A percentile compares a stretch with the other conserved stretches of the same genome.
phyloP scores from a whole-genome alignment of 2,329 filamentous ascomycete species.

The Elsinoe australis region DNA sequence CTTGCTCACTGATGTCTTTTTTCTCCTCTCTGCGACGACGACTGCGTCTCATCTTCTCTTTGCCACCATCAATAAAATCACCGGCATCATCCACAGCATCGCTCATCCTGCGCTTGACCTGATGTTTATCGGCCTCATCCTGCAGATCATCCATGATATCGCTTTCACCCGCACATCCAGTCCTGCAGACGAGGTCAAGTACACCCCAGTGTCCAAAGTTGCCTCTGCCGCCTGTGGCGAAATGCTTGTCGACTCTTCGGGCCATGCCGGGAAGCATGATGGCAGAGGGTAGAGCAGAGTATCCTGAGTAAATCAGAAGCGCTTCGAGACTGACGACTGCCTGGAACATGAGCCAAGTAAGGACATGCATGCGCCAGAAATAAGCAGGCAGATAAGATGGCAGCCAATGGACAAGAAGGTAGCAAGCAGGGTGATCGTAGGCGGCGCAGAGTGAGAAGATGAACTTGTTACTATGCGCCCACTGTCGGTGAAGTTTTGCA shows the following conservation, averaged over 20 bases:
- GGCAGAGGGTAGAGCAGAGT: conserved; percentile 52
- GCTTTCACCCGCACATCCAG: conserved; percentile 40
- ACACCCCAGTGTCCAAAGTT: conserved; percentile 56
- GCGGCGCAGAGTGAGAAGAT: conserved; percentile 57
- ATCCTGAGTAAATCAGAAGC: conserved; percentile 59
- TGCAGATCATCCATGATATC: conserved; percentile 49
- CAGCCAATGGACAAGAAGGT: conserved; percentile 55
- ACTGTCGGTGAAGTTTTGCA: conserved; percentile 40
- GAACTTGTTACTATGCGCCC: conserved; percentile 52
- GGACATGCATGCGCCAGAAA: conserved; percentile 59
- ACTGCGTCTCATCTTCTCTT: conserved; percentile 6
- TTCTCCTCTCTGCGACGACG: not conserved
- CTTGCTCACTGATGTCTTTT: not conserved
- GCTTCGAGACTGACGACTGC: conserved; percentile 59
- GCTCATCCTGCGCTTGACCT: conserved; percentile 38
- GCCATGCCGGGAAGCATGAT: conserved; percentile 54
- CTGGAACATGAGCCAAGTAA: conserved; percentile 63
- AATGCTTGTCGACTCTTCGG: conserved; percentile 51
- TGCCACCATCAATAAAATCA: conserved; percentile 16
- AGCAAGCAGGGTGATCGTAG: conserved; percentile 60
- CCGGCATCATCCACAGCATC: conserved; percentile 31
- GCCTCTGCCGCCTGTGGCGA: conserved; percentile 41
- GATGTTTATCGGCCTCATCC: conserved; percentile 50
- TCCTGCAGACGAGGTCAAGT: conserved; percentile 55
- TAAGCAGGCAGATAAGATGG: conserved; percentile 60